Conservation (phyloP, 2,329 filamentous ascomycete genomes). For the Exophiala sp. region DNA sequence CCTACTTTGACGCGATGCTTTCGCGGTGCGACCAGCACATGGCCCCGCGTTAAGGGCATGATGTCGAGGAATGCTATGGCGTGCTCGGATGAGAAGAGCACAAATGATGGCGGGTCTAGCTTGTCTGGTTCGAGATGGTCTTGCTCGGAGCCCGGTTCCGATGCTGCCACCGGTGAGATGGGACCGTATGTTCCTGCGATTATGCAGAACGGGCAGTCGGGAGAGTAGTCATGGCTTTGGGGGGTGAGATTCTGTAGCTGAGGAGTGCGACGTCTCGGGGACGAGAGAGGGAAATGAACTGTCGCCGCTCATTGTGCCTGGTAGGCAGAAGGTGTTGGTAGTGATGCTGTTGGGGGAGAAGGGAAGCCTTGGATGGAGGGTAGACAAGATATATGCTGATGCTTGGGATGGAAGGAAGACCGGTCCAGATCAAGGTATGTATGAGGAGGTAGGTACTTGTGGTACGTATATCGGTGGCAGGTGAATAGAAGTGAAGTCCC, state of each 20-base stretch:
- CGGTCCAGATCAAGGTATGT: no score
- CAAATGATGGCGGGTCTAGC: constrained; percentile 31
- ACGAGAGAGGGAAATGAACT: neutral
- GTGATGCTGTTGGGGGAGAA: no score
- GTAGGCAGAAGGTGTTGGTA: neutral
- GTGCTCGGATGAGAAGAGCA: constrained; percentile 71
- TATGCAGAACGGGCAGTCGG: constrained; percentile 52
- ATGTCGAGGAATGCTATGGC: constrained; percentile 91
- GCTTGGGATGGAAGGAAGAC: no score
- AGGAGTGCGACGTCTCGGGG: constrained; percentile 4
- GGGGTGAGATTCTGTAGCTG: neutral
- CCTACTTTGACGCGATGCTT: constrained; percentile 71
- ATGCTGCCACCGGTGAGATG: constrained; percentile 20
- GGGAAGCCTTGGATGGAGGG: no score
- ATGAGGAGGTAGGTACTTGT: no score
- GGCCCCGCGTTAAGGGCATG: constrained; percentile 74
- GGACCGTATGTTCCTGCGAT: constrained; percentile 50
- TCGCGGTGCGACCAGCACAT: constrained; percentile 75
- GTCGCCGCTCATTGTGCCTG: neutral
- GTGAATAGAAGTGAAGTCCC: no score
- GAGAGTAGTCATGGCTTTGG: constrained; percentile 6
- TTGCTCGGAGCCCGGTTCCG: neutral
- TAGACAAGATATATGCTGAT: no score
- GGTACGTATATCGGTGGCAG: no score
- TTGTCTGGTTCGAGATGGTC: constrained; percentile 11